Evolutionary conservation across 2,329 filamentous ascomycete genomes (phyloP).

Genomic region (Neofusicoccum umdonicola): DNA sequence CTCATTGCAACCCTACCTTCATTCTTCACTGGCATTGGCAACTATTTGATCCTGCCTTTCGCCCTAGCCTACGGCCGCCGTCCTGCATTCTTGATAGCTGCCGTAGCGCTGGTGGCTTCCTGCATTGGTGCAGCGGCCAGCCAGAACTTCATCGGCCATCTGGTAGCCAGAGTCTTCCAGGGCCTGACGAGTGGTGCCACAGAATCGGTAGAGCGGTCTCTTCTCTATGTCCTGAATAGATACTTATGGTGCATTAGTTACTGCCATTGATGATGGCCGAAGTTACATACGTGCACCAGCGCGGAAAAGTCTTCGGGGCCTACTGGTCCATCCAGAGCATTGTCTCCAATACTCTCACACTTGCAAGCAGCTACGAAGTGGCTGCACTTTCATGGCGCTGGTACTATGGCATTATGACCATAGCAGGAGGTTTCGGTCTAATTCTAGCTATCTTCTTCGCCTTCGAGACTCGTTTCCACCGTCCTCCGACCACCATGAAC

Average conservation of each 20-base stretch:
- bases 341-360: slow-evolving; percentile 32
- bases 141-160: not conserved
- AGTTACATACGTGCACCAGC: slow-evolving; percentile 42
- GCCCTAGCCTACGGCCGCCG: slow-evolving; percentile 40
- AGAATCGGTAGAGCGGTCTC: not conserved
- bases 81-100: slow-evolving; percentile 36
- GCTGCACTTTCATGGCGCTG: slow-evolving; percentile 40
- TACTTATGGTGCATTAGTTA: slow-evolving; percentile 36
- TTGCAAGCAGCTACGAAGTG: slow-evolving; percentile 37
- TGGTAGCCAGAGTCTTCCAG: not conserved
- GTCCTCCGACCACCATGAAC: slow-evolving; percentile 33
- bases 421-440: slow-evolving; percentile 32
- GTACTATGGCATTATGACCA: slow-evolving; percentile 44
- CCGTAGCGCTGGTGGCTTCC: slow-evolving; percentile 34
- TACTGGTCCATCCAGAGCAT: slow-evolving; percentile 43
- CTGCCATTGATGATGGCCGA: slow-evolving; percentile 42
- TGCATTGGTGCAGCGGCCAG: not conserved
- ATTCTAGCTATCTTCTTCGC: slow-evolving; percentile 39
- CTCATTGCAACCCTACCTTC: not conserved
- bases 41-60: slow-evolving; percentile 30
- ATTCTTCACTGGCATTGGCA: not conserved
- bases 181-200: not conserved
- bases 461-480: slow-evolving; percentile 42
- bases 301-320: slow-evolving; percentile 35
- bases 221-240: fast-evolving